Percentiles rank a stretch among this genome's conserved stretches.
Conservation (phyloP, 192 early-diverging fungal species). For the Umbelopsis sp. region DNA sequence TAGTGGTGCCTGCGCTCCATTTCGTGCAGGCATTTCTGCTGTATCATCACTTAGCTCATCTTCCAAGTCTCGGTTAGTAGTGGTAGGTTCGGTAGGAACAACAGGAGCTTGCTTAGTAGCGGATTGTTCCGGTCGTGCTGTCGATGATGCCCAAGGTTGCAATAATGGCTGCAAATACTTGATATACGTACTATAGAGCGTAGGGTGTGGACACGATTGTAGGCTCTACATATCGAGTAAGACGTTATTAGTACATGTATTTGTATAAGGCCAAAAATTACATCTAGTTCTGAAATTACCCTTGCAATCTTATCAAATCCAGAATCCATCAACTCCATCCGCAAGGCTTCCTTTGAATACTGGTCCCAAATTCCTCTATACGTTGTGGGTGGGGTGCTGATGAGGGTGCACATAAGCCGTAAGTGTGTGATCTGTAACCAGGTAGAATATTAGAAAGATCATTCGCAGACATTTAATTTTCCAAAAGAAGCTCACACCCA, state of each 20-base stretch:
- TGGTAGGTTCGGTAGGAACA: neutral
- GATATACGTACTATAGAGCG: conserved; percentile 22
- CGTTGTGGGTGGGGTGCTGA: conserved; percentile 34
- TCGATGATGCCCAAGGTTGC: conserved; percentile 21
- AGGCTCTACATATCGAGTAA: conserved; percentile 17
- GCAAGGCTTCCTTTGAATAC: conserved; percentile 33
- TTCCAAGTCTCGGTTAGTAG: neutral
- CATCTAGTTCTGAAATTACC: conserved; percentile 15
- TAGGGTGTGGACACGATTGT: conserved; percentile 32
- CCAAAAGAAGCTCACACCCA: neutral
- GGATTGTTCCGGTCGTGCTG: neutral
- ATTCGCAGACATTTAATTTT: neutral
- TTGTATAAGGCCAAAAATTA: too few relatives aligned
- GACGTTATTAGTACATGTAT: too few relatives aligned
- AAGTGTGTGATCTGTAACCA: conserved; percentile 35
- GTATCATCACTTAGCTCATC: conserved; percentile 3
- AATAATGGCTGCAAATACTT: conserved; percentile 27
- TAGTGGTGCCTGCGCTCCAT: conserved; percentile 1
- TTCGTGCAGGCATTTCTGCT: neutral
- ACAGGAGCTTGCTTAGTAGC: neutral
- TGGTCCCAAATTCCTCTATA: conserved; percentile 28
- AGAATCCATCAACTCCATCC: conserved; percentile 38
- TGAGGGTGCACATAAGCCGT: conserved; percentile 34
- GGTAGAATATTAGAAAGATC: neutral
- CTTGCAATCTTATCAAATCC: conserved; percentile 42